Percentiles rank a stretch among this genome's conserved stretches.
These are phyloP conservation scores for Plectranthus barbatus DNA, from an alignment of 257 asterid species.

Conservation along the genomic window DNA sequence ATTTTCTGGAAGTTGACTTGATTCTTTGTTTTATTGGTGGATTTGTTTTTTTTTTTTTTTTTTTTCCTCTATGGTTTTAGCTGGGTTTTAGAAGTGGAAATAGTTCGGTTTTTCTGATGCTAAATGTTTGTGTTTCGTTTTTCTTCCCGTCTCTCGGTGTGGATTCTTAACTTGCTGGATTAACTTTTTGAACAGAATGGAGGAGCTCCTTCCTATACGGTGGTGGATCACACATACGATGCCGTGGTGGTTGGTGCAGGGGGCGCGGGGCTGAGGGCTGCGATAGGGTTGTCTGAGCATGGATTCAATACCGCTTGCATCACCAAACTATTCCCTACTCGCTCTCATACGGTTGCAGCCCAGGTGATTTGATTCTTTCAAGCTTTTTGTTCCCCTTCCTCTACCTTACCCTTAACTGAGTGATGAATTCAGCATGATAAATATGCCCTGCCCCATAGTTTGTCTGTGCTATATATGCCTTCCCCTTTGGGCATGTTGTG, in stretches of 20 bases:
- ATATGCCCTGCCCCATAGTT: background rate
- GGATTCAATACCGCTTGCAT: conserved; percentile 99
- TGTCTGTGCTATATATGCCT: background rate
- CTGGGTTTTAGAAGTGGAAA: background rate
- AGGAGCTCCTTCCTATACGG: conserved; percentile 62
- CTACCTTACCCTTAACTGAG: background rate
- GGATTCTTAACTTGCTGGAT: background rate
- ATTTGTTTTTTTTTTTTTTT: conserved; percentile 11
- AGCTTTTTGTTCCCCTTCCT: background rate
- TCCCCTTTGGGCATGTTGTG: background rate
- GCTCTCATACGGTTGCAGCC: conserved; percentile 98
- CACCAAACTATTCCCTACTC: conserved; percentile 95
- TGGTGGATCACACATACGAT: conserved; percentile 97
- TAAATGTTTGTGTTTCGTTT: background rate
- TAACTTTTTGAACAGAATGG: conserved; percentile 37
- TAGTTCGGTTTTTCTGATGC: background rate
- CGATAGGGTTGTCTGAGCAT: conserved; percentile 96
- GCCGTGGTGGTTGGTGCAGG: conserved; percentile 99
- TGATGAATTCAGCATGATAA: background rate
- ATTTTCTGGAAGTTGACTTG: background rate
- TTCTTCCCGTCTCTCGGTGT: background rate
- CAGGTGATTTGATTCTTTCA: conserved; percentile 42
- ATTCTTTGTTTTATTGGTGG: background rate
- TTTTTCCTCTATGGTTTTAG: conserved; percentile 1
- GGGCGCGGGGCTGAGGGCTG: conserved; percentile 98